Evolutionary conservation across 202 grass and related monocot species (phyloP).

Genomic region (Tripidium arundinaceum): DNA sequence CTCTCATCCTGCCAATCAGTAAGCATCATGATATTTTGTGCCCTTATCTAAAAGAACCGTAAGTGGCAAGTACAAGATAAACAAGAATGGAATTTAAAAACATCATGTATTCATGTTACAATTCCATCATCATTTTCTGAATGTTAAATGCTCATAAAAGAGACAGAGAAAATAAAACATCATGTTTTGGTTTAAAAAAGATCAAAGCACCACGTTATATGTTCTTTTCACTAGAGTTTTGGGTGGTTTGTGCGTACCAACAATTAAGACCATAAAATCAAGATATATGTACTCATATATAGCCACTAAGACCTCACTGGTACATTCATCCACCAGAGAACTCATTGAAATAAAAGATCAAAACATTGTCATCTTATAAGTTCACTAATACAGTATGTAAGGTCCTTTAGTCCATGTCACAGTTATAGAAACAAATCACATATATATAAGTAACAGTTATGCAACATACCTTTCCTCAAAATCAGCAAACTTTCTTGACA

Average conservation of each 20-base stretch:
- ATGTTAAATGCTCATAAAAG: constrained; percentile 2
- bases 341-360: neutral
- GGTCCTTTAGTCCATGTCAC: constrained; percentile 2
- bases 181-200: neutral
- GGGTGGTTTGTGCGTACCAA: neutral
- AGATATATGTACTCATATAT: neutral
- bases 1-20: constrained; percentile 60
- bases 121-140: neutral
- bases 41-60: neutral
- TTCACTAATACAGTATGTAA: neutral
- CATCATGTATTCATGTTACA: neutral
- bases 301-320: neutral
- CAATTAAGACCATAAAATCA: constrained; percentile 3
- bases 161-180: neutral
- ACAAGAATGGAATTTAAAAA: neutral
- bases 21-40: constrained; percentile 10
- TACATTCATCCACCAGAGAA: neutral
- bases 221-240: neutral
- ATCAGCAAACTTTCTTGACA: constrained; percentile 47
- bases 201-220: neutral
- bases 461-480: constrained; percentile 68
- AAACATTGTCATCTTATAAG: constrained; percentile 5
- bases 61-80: neutral
- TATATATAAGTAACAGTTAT: constrained; percentile 13
- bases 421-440: constrained; percentile 1